These are phyloP conservation scores for Orychophragmus violaceus DNA, from an alignment of 345 rosid genomes.

Conservation along the genomic window DNA sequence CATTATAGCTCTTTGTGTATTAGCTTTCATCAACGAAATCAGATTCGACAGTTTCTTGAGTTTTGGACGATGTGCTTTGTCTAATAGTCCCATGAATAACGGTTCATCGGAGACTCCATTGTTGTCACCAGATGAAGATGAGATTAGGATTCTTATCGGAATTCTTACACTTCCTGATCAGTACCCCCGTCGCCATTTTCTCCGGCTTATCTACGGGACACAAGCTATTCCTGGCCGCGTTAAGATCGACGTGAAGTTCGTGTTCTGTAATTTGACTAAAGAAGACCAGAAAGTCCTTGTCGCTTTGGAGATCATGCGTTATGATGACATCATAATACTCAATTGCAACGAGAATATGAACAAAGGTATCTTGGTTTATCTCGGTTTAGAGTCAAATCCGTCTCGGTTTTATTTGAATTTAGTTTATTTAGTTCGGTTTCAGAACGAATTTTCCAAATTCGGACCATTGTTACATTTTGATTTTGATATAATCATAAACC, in stretches of 20 bases:
- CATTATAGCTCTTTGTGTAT: slow-evolving; percentile 52
- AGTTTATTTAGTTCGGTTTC: not conserved
- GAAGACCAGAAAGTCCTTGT: slow-evolving; percentile 79
- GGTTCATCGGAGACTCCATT: slow-evolving; percentile 15
- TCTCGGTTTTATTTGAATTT: not conserved
- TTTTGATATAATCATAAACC: not conserved
- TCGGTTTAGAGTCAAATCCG: not conserved
- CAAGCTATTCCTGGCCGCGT: slow-evolving; percentile 39
- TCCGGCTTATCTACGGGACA: slow-evolving; percentile 64
- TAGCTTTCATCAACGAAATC: slow-evolving; percentile 54
- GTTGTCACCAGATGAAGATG: slow-evolving; percentile 25
- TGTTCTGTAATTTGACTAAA: slow-evolving; percentile 82
- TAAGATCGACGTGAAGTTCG: slow-evolving; percentile 72
- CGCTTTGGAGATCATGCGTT: slow-evolving; percentile 86
- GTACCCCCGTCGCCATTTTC: slow-evolving; percentile 61
- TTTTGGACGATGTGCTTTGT: slow-evolving; percentile 46
- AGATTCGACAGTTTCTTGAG: slow-evolving; percentile 42
- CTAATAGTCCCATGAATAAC: not conserved
- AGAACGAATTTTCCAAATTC: not conserved
- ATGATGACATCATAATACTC: slow-evolving; percentile 70
- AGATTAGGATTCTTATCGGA: slow-evolving; percentile 69
- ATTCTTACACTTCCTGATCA: slow-evolving; percentile 79
- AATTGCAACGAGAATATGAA: slow-evolving; percentile 83
- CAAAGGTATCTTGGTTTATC: slow-evolving; percentile 35
- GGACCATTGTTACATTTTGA: not conserved